phyloP scores from a whole-genome alignment of 1,139 yeast genomes.

The Debaryomycetaceae sp. region DNA sequence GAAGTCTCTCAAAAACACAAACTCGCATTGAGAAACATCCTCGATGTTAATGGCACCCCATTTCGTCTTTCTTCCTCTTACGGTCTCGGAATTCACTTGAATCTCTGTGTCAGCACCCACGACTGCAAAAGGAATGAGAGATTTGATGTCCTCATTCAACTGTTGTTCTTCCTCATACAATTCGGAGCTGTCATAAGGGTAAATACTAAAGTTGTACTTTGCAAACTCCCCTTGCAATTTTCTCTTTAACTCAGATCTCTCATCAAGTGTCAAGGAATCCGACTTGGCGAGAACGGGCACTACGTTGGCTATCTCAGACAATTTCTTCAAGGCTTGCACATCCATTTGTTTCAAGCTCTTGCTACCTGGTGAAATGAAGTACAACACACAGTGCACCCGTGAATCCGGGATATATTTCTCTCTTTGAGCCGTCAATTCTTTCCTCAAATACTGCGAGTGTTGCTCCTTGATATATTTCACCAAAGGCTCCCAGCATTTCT shows the following conservation, averaged over 20 bases:
- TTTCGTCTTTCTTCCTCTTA: constrained; percentile 86
- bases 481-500: constrained; percentile 95
- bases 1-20: constrained; percentile 88
- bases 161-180: constrained; percentile 78
- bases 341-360: constrained; percentile 79
- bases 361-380: constrained; percentile 87
- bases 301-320: constrained; percentile 88
- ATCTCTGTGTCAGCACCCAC: constrained; percentile 88
- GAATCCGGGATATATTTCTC: constrained; percentile 81
- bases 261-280: constrained; percentile 83
- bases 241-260: constrained; percentile 74
- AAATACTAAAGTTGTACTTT: constrained; percentile 70
- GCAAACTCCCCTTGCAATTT: constrained; percentile 73
- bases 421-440: constrained; percentile 94
- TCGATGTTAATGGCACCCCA: constrained; percentile 95
- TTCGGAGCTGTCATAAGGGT: constrained; percentile 81
- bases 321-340: constrained; percentile 75
- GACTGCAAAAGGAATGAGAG: constrained; percentile 87
- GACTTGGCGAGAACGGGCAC: constrained; percentile 94
- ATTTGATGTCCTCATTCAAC: constrained; percentile 71
- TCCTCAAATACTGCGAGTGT: constrained; percentile 87
- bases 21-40: constrained; percentile 93
- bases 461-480: constrained; percentile 95
- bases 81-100: constrained; percentile 68
- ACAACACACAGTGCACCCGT: constrained; percentile 91